Conservation (phyloP, 1,284 basidiomycete species). For the Malassezia obtusa region DNA sequence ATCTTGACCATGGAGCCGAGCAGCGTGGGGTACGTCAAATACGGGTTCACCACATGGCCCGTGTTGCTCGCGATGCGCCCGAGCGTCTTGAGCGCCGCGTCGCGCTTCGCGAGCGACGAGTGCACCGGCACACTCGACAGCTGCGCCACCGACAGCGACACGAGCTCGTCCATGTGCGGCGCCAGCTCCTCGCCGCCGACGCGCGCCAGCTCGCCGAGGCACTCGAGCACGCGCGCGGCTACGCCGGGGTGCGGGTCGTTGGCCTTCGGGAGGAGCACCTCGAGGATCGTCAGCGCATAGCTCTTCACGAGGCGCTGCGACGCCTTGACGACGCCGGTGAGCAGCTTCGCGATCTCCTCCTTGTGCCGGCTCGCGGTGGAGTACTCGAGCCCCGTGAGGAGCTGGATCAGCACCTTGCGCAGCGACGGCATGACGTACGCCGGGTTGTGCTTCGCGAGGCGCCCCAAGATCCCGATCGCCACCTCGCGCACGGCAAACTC, state of each 20-base stretch:
- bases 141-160: conserved; percentile 79
- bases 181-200: conserved; percentile 88
- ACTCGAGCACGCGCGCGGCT: conserved; percentile 83
- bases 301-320: conserved; percentile 91
- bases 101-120: conserved; percentile 53
- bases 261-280: conserved; percentile 78
- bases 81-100: conserved; percentile 85
- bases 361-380: conserved; percentile 71
- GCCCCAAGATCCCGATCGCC: conserved; percentile 82
- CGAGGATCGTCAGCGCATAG: conserved; percentile 90
- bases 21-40: conserved; percentile 81
- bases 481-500: conserved; percentile 84
- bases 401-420: conserved; percentile 87
- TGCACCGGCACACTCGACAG: conserved; percentile 58
- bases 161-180: conserved; percentile 71
- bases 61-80: conserved; percentile 94
- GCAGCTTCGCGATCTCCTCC: conserved; percentile 53
- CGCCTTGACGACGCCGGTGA: conserved; percentile 52
- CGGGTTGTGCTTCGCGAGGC: conserved; percentile 88
- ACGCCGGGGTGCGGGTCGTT: conserved; percentile 76
- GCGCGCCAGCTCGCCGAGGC: conserved; percentile 82
- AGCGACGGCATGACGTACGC: conserved; percentile 98
- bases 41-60: conserved; percentile 82
- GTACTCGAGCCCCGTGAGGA: conserved; percentile 94
- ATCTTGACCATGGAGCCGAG: conserved; percentile 79